Percentiles rank a stretch among this genome's conserved stretches.
Conservation (phyloP, 225 moss, liverwort and hornwort species). For the Pseudoscleropodium purum region DNA sequence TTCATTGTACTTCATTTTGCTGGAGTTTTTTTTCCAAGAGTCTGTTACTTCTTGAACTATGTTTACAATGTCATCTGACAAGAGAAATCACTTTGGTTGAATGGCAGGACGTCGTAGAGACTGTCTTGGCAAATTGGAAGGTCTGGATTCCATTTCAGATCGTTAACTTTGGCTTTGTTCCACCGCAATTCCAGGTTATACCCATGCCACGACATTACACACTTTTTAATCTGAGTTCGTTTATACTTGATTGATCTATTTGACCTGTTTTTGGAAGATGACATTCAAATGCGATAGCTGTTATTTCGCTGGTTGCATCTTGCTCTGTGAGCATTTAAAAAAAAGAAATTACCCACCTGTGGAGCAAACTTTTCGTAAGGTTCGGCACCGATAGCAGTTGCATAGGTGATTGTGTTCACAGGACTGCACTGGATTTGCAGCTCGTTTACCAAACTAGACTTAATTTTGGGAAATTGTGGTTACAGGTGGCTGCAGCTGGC, state of each 20-base stretch:
- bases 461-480: not conserved
- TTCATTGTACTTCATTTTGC: not conserved
- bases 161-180: constrained; percentile 78
- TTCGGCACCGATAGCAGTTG: not conserved
- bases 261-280: not conserved
- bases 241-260: not conserved
- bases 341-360: not conserved
- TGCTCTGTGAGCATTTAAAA: not conserved
- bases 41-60: not conserved
- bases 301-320: not conserved
- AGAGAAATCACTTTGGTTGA: not conserved
- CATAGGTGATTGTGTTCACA: not conserved
- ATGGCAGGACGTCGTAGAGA: constrained; percentile 69
- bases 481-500: constrained; percentile 77
- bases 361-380: not conserved
- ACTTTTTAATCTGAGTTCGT: not conserved
- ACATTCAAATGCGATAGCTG: not conserved
- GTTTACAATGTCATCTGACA: not conserved
- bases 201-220: not conserved
- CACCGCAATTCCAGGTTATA: constrained; percentile 75
- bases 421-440: not conserved
- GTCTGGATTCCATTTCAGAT: constrained; percentile 98
- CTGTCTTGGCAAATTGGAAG: constrained; percentile 87
- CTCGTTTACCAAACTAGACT: not conserved
- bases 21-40: not conserved